Conservation (phyloP, 805 yeast genomes). For the Yamadazyma takamatsuzukensis region DNA sequence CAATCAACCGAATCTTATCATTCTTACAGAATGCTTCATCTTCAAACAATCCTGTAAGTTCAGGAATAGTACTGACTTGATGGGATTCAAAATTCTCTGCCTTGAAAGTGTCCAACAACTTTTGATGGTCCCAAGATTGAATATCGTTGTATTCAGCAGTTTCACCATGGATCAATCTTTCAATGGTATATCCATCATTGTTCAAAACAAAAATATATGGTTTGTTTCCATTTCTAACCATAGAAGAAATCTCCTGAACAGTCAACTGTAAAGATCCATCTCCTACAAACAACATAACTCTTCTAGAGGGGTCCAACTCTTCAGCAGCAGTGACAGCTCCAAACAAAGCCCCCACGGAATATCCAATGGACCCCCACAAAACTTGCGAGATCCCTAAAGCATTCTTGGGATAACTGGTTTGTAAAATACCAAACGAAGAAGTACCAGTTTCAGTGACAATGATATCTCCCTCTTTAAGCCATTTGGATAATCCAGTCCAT, state of each 20-base stretch:
- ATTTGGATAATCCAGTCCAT: slow-evolving; percentile 25
- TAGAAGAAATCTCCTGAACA: slow-evolving; percentile 38
- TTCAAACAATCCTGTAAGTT: slow-evolving; percentile 22
- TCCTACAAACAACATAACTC: slow-evolving; percentile 39
- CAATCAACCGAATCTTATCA: slow-evolving; percentile 31
- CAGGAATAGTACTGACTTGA: slow-evolving; percentile 23
- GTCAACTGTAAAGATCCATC: slow-evolving; percentile 42
- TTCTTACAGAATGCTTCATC: slow-evolving; percentile 26
- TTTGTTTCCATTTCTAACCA: slow-evolving; percentile 31
- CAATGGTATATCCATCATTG: slow-evolving; percentile 39
- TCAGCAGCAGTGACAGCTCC: slow-evolving; percentile 35
- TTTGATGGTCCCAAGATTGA: slow-evolving; percentile 36
- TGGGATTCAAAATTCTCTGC: slow-evolving; percentile 26
- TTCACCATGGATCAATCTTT: slow-evolving; percentile 38
- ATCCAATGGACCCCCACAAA: slow-evolving; percentile 36
- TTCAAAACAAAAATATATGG: slow-evolving; percentile 38
- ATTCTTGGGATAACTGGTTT: slow-evolving; percentile 26
- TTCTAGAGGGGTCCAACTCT: slow-evolving; percentile 27
- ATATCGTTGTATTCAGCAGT: slow-evolving; percentile 35
- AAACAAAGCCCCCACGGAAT: slow-evolving; percentile 30
- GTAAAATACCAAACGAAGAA: slow-evolving; percentile 33
- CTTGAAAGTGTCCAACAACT: slow-evolving; percentile 28
- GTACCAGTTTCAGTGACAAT: slow-evolving; percentile 35
- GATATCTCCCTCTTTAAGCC: slow-evolving; percentile 29
- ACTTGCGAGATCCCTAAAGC: slow-evolving; percentile 32